Conservation (phyloP, 2,329 filamentous ascomycete species). For the Stagonosporopsis vannaccii region DNA sequence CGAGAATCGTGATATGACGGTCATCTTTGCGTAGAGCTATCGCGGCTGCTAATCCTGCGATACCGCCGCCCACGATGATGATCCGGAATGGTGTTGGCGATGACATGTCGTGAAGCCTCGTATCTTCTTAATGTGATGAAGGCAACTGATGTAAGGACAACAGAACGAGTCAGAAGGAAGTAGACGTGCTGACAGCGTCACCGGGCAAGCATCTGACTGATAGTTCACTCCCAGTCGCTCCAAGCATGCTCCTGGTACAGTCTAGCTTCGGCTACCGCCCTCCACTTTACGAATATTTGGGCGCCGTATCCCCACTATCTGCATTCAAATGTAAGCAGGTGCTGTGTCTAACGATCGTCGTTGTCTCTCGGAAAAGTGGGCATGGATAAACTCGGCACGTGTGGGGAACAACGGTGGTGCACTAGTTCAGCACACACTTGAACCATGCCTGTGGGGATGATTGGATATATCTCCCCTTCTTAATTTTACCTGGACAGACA, state of each 20-base stretch:
- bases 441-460: neutral
- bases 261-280: neutral
- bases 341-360: neutral
- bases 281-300: constrained; percentile 1
- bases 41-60: constrained; percentile 33
- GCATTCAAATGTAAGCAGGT: neutral
- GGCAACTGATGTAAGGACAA: neutral
- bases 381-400: neutral
- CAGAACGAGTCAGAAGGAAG: neutral
- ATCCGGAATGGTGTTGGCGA: constrained; percentile 38
- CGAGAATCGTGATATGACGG: constrained; percentile 46
- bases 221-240: neutral
- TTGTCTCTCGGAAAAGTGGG: constrained; percentile 2
- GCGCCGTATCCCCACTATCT: neutral
- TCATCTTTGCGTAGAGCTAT: constrained; percentile 47
- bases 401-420: neutral
- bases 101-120: constrained; percentile 18
- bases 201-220: neutral
- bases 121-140: constrained; percentile 6
- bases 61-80: constrained; percentile 41
- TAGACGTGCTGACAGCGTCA: neutral
- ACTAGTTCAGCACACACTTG: neutral
- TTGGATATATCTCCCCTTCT: neutral
- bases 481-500: neutral
- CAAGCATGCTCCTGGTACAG: neutral